These are phyloP conservation scores for Albatrellus ellisii DNA, from an alignment of 768 basidiomycete genomes.

Conservation along the genomic window DNA sequence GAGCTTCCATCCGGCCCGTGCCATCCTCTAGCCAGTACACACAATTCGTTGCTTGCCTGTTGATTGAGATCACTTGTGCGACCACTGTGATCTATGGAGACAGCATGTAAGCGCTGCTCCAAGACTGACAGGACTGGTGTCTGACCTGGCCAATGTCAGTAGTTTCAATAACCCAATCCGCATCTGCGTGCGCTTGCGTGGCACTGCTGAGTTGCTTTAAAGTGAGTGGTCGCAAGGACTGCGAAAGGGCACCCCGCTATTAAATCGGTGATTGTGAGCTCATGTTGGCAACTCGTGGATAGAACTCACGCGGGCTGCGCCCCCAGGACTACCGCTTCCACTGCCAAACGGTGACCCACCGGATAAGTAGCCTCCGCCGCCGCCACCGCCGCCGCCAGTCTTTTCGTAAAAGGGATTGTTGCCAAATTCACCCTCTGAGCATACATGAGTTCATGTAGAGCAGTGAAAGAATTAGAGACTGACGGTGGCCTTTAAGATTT, in stretches of 20 bases:
- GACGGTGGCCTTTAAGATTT: neutral
- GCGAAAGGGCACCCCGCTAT: constrained; percentile 26
- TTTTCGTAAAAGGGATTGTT: constrained; percentile 30
- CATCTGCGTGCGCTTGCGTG: constrained; percentile 75
- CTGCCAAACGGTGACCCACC: constrained; percentile 48
- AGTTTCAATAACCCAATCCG: constrained; percentile 79
- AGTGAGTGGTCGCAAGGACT: constrained; percentile 61
- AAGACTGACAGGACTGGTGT: neutral
- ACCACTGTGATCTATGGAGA: constrained; percentile 52
- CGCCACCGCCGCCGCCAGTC: constrained; percentile 38
- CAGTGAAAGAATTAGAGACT: constrained; percentile 2
- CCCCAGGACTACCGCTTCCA: constrained; percentile 46
- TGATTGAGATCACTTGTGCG: constrained; percentile 56
- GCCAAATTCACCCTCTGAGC: constrained; percentile 16
- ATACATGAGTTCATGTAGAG: constrained; percentile 31
- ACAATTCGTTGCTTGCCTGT: constrained; percentile 66
- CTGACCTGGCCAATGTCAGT: constrained; percentile 68
- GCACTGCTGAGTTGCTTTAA: constrained; percentile 65
- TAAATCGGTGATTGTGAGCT: constrained; percentile 2
- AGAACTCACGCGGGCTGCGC: constrained; percentile 28
- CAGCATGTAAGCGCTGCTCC: neutral
- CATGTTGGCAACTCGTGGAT: neutral
- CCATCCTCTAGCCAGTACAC: constrained; percentile 80
- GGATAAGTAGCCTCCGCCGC: constrained; percentile 45
- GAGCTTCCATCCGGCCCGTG: constrained; percentile 62